Evolutionary conservation across 352 stramenopile genomes (phyloP), one percentile per base, ranked within the genome.

Genomic region (Pythium coloratum): DNA sequence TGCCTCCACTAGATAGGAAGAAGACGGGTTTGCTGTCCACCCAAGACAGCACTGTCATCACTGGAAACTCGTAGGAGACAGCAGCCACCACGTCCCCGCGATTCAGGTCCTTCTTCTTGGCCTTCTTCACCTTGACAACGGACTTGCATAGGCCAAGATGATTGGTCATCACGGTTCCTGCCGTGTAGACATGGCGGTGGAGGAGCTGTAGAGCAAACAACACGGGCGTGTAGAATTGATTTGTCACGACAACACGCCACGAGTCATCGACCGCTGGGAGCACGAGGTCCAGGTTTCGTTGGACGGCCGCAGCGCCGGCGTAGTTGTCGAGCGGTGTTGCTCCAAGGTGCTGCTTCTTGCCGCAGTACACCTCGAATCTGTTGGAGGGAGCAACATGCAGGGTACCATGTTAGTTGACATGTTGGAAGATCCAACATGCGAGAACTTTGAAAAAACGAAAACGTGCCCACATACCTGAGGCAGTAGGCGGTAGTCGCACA

Each of bases 321-420:
- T 69, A 32, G 24, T 20, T 33, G 50, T 69, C 55, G n/a, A 47
- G 55, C 30, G 49, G 6, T n/a, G 12, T 53, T 0, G 54, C 33
- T 7, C 10, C 54, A 5, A n/a, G n/a, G 30, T 46, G 30, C 32
- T 38, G 28, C 28, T 63, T 64, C 24, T 64, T 69, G 2, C 44
- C 55, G 46, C 46, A 60, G 33, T 69, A 69, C 4, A 64, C 50
- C 56, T 76, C 66, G 57, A 69, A 46, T 18, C 53, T 71, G 40
- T 47, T 47, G 47, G 12, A 51, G 14, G 30, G 26, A 24, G 49
- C 26, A 13, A 49, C 14, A 16, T 14, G 55, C 13, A 18, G 6
- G 44, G 44, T 18, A n/a, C 18, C 16, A 6, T 16, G 8, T 26
- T 8, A 6, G 24, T 8, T 24, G 42, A 16, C 3, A 54, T 67